A percentile compares a stretch with the other conserved stretches of the same genome.
These are phyloP conservation scores for Zygoascus hellenicus DNA, from an alignment of 1,139 yeast genomes.

Conservation along the genomic window DNA sequence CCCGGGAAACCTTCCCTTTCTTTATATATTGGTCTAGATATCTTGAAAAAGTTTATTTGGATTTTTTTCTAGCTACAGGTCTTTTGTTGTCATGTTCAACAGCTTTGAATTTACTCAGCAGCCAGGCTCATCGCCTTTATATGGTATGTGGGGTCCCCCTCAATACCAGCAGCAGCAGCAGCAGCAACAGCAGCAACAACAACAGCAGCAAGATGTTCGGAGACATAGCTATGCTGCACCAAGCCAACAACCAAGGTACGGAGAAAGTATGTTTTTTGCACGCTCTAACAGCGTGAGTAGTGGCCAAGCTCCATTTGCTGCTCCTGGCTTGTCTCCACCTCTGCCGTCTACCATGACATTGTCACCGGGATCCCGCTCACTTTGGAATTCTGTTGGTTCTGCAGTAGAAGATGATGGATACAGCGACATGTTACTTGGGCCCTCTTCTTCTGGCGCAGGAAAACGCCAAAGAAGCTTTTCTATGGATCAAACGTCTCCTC, in stretches of 20 bases:
- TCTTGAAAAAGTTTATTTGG: too few relatives aligned
- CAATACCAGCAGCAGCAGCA: constrained; percentile 10
- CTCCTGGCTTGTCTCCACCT: neutral
- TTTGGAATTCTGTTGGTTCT: neutral
- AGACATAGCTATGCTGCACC: constrained; percentile 9
- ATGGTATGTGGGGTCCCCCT: constrained; percentile 4
- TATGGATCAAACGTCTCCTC: constrained; percentile 3
- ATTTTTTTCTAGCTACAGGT: neutral
- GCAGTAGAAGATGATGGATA: constrained; percentile 3
- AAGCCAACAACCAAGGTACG: constrained; percentile 1
- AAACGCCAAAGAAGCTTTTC: constrained; percentile 8
- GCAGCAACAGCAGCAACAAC: constrained; percentile 12
- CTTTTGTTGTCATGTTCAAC: constrained; percentile 1
- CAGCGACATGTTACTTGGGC: neutral
- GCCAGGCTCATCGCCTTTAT: neutral
- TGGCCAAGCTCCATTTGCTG: neutral
- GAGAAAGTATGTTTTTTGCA: constrained; percentile 8
- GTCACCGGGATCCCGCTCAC: neutral
- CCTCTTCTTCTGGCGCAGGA: constrained; percentile 1
- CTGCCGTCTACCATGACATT: neutral
- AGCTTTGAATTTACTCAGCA: constrained; percentile 8
- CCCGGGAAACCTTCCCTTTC: too few relatives aligned
- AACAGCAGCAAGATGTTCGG: constrained; percentile 5
- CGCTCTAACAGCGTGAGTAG: neutral
- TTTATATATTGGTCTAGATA: too few relatives aligned